Conservation (phyloP, 176 grass and related monocot species). For the Carex cristatella region DNA sequence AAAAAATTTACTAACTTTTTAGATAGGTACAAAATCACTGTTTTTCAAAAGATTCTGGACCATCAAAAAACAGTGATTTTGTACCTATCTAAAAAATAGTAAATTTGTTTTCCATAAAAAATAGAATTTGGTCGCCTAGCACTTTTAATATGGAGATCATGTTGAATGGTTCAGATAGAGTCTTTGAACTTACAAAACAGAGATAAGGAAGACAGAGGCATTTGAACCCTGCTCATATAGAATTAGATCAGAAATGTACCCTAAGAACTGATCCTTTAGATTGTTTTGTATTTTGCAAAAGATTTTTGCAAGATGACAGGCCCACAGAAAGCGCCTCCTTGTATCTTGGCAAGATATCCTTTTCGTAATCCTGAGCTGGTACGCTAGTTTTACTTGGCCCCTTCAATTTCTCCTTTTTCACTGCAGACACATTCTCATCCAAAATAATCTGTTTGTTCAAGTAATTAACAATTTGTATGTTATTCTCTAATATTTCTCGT, state of each 20-base stretch:
- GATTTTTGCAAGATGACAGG: conserved; percentile 53
- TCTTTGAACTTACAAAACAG: no score
- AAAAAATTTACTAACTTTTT: no score
- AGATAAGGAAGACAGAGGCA: no score
- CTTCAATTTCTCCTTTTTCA: conserved; percentile 23
- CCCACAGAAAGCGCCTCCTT: conserved; percentile 52
- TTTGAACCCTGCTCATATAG: neutral
- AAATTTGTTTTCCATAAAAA: no score
- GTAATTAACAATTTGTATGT: neutral
- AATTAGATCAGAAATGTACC: conserved; percentile 32
- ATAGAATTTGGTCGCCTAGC: no score
- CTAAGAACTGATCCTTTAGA: conserved; percentile 51
- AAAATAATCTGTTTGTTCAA: conserved; percentile 38
- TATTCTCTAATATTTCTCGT: neutral
- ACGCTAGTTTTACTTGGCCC: conserved; percentile 31
- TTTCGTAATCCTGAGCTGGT: conserved; percentile 75
- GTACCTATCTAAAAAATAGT: no score
- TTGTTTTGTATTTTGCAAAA: conserved; percentile 37
- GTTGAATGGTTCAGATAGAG: no score
- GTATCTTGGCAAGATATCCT: conserved; percentile 82
- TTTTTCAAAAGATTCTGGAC: no score
- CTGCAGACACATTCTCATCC: conserved; percentile 28
- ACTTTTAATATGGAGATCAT: no score
- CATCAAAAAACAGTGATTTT: no score
- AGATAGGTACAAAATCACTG: no score